A percentile compares a stretch with the other conserved stretches of the same genome.
Conservation (phyloP, 2,329 filamentous ascomycete species). For the Aspergillus candidus region DNA sequence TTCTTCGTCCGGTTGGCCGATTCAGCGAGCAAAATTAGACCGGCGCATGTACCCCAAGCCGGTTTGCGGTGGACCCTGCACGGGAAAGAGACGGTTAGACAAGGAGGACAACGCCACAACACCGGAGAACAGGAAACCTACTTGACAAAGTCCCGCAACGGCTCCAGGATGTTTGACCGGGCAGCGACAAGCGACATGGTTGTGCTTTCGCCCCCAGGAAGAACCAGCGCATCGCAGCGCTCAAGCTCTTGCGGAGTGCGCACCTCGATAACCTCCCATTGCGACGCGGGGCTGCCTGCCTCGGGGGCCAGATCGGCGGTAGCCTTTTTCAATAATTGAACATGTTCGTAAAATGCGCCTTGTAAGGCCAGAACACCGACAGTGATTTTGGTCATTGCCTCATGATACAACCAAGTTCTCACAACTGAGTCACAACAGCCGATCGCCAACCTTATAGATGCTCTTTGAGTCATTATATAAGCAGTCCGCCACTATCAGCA, state of each 20-base stretch:
- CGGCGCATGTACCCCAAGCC: conserved; percentile 94
- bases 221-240: conserved; percentile 72
- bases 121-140: conserved; percentile 39
- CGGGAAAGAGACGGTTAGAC: conserved; percentile 11
- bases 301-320: conserved; percentile 42
- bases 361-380: conserved; percentile 71
- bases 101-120: conserved; percentile 6
- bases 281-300: conserved; percentile 13
- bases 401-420: conserved; percentile 5
- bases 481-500: conserved; percentile 15
- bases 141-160: conserved; percentile 86
- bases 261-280: conserved; percentile 68
- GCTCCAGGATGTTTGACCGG: conserved; percentile 73
- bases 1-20: conserved; percentile 82
- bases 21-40: conserved; percentile 83
- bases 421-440: conserved; percentile 10
- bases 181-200: conserved; percentile 84
- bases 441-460: conserved; percentile 2
- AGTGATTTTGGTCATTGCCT: conserved; percentile 38
- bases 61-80: conserved; percentile 66
- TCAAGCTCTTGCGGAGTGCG: conserved; percentile 66
- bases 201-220: conserved; percentile 93
- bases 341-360: conserved; percentile 86
- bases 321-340: conserved; percentile 67
- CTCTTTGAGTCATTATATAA: conserved; percentile 4